phyloP scores from a whole-genome alignment of 116 monocot genomes.

The Papilionanthe hybrid region DNA sequence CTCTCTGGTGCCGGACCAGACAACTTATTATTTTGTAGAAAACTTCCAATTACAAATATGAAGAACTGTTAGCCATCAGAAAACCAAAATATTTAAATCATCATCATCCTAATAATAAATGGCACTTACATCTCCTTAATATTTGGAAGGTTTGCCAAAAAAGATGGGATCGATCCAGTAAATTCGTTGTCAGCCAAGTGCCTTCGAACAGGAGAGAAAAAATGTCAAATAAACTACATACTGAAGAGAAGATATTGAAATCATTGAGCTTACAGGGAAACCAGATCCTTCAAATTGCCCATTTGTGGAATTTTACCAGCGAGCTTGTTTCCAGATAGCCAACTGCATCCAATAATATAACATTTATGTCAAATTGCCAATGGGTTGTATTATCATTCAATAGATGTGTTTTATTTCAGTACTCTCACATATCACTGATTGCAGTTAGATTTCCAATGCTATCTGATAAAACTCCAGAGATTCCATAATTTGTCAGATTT shows the following conservation, averaged over 20 bases:
- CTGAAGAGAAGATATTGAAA: not conserved
- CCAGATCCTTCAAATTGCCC: slow-evolving; percentile 42
- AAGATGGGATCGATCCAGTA: slow-evolving; percentile 53
- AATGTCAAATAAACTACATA: not conserved
- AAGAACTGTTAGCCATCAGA: not conserved
- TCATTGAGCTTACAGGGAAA: slow-evolving; percentile 52
- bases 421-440: slow-evolving; percentile 54
- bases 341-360: slow-evolving; percentile 34
- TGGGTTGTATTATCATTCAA: not conserved
- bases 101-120: not conserved
- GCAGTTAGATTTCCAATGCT: slow-evolving; percentile 59
- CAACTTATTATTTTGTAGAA: slow-evolving; percentile 70
- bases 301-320: slow-evolving; percentile 69
- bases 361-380: not conserved
- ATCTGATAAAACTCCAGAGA: slow-evolving; percentile 61
- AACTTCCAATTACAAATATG: slow-evolving; percentile 27
- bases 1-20: slow-evolving; percentile 44
- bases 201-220: slow-evolving; percentile 25
- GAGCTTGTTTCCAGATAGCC: slow-evolving; percentile 62
- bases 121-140: slow-evolving; percentile 73
- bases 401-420: not conserved
- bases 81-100: not conserved
- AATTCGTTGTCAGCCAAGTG: slow-evolving; percentile 67
- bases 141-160: slow-evolving; percentile 44
- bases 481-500: slow-evolving; percentile 53